Percentiles rank a stretch among this genome's conserved stretches.
These are phyloP conservation scores for Peronospora belbahrii DNA, from an alignment of 352 stramenopile genomes.

Conservation along the genomic window DNA sequence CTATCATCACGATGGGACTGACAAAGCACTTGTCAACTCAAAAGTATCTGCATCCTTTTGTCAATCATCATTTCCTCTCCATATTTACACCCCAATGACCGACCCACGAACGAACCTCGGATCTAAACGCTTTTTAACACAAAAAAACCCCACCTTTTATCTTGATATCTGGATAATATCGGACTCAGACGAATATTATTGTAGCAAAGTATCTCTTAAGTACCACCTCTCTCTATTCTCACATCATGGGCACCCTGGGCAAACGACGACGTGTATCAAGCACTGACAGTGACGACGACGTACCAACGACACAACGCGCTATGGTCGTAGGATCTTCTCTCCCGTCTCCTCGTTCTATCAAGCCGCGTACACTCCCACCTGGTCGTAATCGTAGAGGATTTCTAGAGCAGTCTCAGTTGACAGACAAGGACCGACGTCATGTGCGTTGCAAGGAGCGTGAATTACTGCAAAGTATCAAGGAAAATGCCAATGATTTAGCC, in stretches of 20 bases:
- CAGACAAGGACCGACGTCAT: constrained; percentile 56
- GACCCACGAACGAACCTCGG: no score
- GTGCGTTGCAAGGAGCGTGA: constrained; percentile 74
- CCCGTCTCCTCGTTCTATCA: no score
- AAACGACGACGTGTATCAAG: constrained; percentile 8
- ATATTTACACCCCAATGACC: no score
- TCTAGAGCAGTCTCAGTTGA: constrained; percentile 62
- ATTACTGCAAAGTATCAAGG: constrained; percentile 61
- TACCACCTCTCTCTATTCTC: background rate
- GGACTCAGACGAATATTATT: no score
- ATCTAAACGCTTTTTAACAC: background rate
- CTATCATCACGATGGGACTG: constrained; percentile 9
- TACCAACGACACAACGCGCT: constrained; percentile 8
- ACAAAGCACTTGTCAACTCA: constrained; percentile 16
- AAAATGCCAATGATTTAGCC: constrained; percentile 60
- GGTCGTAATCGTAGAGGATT: constrained; percentile 32
- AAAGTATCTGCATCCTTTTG: constrained; percentile 32
- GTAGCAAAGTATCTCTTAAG: background rate
- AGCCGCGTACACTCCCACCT: no score
- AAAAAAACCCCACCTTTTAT: background rate
- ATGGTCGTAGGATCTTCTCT: no score
- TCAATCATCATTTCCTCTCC: constrained; percentile 24
- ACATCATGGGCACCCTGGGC: background rate
- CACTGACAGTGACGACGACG: constrained; percentile 21
- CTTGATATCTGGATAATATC: background rate